Base-by-base conservation (phyloP, 2,329 filamentous ascomycete genomes). In the Teratosphaeria epicoccoides region DNA sequence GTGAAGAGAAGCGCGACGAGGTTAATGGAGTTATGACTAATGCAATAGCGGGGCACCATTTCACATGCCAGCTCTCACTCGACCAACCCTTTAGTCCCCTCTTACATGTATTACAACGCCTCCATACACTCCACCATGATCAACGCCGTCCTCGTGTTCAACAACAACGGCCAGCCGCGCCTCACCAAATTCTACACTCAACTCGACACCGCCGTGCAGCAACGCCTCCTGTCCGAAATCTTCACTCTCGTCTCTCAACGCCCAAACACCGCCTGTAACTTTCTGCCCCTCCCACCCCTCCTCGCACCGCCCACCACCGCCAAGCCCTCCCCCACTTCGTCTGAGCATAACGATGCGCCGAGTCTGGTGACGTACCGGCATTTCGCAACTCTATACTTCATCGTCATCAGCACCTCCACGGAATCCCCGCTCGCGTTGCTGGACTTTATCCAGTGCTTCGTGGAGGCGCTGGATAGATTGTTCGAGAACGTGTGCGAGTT, bases 401-500 rank as follows among this genome's bases (percentile, higher is more conserved):
- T 98, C 70, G 77, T 98, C 68, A 98, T 98, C 65, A 93, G 86
- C 29, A 98, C 94, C 4, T 88, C 89, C 4, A 96, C 93, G 53
- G 93, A 98, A 71, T 95, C 88, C 1, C 93, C 93, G 0, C 84
- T 98, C 2, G 93, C 93, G 0, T 79, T 98, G 23, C 89, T 98
- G 56, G 93, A 98, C 70, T 75, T 98, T 50, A 97, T 98, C 59
- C 93, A 98, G 71, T 93, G 98, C 54, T 98, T 96, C 64, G 93
- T 98, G 57, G 93, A 98, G 71, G 84, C 91, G 0, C 79, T 98
- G 29, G 93, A 98, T 69, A 83, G 88, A 58, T 77, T 98, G 40
- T 98, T 98, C 67, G 93, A 97, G 73, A 96, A 98, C 68, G 93
- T 98, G 9, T 98, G 93, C 77, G 93, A 98, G 74, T 76, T 98